These are phyloP conservation scores for Cordyceps pruinosa DNA, from an alignment of 2,329 filamentous ascomycete species.

Conservation along the genomic window DNA sequence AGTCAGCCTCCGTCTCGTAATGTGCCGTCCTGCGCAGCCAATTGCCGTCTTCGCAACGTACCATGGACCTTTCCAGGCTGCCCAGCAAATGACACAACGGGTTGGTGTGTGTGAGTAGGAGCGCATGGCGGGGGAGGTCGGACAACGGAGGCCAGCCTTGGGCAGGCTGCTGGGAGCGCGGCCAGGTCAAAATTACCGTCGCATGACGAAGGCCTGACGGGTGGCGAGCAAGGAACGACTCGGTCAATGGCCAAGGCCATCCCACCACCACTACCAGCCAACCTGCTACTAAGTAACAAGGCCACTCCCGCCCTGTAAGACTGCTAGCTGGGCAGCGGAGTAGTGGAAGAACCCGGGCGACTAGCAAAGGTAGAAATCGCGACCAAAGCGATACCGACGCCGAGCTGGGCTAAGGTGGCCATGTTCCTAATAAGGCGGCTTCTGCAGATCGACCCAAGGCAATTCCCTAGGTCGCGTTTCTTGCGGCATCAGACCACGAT, in stretches of 20 bases:
- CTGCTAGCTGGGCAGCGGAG: not conserved
- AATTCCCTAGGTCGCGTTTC: not conserved
- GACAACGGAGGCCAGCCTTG: not conserved
- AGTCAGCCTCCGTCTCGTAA: not conserved
- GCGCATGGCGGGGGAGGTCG: not conserved
- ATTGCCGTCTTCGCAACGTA: not conserved
- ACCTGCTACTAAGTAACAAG: not conserved
- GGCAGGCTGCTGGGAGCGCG: not conserved
- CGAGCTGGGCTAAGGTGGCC: not conserved
- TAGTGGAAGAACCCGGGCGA: not conserved
- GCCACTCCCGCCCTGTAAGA: not conserved
- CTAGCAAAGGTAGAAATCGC: not conserved
- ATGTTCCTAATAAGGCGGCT: not conserved
- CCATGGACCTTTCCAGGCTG: not conserved
- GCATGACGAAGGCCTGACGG: slow-evolving; percentile 1
- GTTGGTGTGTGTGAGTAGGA: not conserved
- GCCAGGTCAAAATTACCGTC: not conserved
- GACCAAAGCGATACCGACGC: not conserved
- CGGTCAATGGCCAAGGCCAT: not conserved
- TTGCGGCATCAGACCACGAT: too few species aligned
- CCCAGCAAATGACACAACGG: not conserved
- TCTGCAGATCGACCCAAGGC: not conserved
- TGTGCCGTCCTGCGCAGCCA: not conserved
- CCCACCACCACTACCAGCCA: not conserved
- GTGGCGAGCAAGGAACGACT: not conserved